phyloP scores from a whole-genome alignment of 345 rosid species.

The Chamaenerion angustifolium region DNA sequence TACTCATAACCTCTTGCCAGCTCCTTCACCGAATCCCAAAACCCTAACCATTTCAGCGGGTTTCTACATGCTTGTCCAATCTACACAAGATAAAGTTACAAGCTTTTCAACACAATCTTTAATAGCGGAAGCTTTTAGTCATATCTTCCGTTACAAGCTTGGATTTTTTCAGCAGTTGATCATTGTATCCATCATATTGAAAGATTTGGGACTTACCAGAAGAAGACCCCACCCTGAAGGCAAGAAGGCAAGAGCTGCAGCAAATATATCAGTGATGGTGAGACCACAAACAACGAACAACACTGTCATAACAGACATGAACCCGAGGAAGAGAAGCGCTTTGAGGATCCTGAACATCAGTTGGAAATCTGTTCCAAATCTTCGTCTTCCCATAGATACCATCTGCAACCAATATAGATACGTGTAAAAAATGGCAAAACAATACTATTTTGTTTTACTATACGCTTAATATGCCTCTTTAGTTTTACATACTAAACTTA shows the following conservation, averaged over 20 bases:
- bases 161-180: not conserved
- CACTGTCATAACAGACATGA: conserved; percentile 77
- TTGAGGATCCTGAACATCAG: conserved; percentile 92
- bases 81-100: not conserved
- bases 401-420: conserved; percentile 25
- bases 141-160: not conserved
- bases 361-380: conserved; percentile 63
- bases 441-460: no score
- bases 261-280: conserved; percentile 57
- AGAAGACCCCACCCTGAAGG: conserved; percentile 87
- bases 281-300: conserved; percentile 55
- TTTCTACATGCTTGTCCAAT: conserved; percentile 15
- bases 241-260: conserved; percentile 65
- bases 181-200: not conserved
- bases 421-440: not conserved
- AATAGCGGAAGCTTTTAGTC: not conserved
- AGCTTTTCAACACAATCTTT: not conserved
- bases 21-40: conserved; percentile 85
- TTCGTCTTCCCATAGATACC: conserved; percentile 75
- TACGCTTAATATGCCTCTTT: no score
- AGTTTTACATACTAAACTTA: no score
- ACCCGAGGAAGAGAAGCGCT: conserved; percentile 82
- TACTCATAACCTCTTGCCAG: conserved; percentile 82
- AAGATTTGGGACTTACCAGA: conserved; percentile 43
- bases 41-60: conserved; percentile 28